Evolutionary conservation across 306 rosid species (phyloP).

Genomic region (Calophaca sinica): DNA sequence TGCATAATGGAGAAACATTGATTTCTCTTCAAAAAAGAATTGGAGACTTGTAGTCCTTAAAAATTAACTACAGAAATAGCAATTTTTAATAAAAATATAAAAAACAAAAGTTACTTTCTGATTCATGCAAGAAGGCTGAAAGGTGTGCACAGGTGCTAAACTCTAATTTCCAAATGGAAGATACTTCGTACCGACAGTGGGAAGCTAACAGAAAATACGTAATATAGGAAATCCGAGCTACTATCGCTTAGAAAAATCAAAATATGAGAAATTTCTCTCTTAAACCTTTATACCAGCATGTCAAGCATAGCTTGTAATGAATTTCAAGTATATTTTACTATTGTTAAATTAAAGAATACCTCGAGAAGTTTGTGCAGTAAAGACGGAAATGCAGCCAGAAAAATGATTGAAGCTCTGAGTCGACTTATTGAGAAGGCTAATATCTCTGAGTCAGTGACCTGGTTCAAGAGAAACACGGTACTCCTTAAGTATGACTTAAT

Average conservation of each 20-base stretch:
- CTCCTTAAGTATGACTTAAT: constrained; percentile 83
- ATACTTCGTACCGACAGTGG: not conserved
- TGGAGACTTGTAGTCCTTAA: not conserved
- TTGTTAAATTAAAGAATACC: constrained; percentile 56
- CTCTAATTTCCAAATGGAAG: constrained; percentile 29
- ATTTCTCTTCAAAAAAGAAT: constrained; percentile 34
- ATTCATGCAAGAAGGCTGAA: constrained; percentile 3
- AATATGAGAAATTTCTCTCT: constrained; percentile 30
- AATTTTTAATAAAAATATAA: constrained; percentile 10
- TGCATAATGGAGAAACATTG: not conserved
- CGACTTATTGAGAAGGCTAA: constrained; percentile 67
- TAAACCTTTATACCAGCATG: constrained; percentile 3
- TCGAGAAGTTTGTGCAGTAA: constrained; percentile 67
- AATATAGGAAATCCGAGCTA: constrained; percentile 3
- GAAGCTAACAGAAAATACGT: constrained; percentile 24
- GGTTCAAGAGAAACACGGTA: constrained; percentile 76
- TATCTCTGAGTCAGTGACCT: constrained; percentile 74
- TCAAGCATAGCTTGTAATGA: constrained; percentile 17
- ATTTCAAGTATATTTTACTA: constrained; percentile 30
- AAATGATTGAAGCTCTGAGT: constrained; percentile 69
- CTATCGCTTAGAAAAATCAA: not conserved
- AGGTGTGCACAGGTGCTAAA: constrained; percentile 7
- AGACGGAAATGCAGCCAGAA: constrained; percentile 75
- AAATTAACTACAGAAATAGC: constrained; percentile 7
- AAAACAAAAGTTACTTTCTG: not conserved